Evolutionary conservation across 2,329 filamentous ascomycete genomes (phyloP).

Genomic region (Aspergillus brasiliensis): DNA sequence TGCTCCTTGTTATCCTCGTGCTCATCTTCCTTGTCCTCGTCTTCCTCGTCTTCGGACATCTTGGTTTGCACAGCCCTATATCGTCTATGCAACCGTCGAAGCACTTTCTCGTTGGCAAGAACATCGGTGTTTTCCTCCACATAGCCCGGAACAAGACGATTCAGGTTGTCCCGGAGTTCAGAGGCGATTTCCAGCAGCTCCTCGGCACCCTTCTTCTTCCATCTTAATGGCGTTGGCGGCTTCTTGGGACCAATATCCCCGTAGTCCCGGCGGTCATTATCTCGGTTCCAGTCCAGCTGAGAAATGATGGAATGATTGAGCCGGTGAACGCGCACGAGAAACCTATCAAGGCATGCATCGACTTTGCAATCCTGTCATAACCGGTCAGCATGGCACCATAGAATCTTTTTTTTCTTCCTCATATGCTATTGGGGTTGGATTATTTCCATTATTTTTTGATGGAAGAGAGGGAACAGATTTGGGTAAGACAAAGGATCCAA

Average conservation of each 20-base stretch:
- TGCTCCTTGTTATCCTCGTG: too few relatives aligned
- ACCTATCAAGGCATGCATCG: neutral
- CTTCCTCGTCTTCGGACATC: accelerated
- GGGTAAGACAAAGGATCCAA: too few relatives aligned
- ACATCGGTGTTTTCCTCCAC: neutral
- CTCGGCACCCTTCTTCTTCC: neutral
- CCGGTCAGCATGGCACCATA: neutral
- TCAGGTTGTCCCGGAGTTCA: neutral
- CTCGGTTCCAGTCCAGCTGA: neutral
- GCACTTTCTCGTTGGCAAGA: neutral
- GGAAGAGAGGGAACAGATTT: too few relatives aligned
- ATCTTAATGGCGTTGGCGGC: too few relatives aligned
- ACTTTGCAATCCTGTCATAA: neutral
- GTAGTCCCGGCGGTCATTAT: too few relatives aligned
- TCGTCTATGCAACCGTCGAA: neutral
- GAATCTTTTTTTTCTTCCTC: too few relatives aligned
- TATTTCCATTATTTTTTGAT: too few relatives aligned
- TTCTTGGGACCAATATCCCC: too few relatives aligned
- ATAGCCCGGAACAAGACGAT: neutral
- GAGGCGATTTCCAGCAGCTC: neutral
- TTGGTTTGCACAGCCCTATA: neutral
- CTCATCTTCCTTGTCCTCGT: too few relatives aligned
- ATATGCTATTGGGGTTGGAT: too few relatives aligned
- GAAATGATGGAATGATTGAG: too few relatives aligned
- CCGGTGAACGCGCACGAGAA: neutral